Base-by-base conservation (phyloP, 495 filamentous ascomycete genomes). In the Geoglossum glabrum region DNA sequence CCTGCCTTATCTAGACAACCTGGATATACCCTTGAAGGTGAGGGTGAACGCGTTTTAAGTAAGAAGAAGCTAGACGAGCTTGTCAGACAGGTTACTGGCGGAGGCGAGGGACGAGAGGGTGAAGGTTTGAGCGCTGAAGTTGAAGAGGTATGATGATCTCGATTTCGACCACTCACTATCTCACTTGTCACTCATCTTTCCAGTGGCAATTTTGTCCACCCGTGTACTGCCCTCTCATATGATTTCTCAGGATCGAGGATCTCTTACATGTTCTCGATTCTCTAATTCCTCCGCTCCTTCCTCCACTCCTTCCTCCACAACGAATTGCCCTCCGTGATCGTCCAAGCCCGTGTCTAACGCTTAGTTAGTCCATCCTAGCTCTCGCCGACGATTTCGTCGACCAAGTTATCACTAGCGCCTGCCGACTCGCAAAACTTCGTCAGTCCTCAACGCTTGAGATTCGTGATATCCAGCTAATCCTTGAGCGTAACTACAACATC, bases 401-500 rank as follows among this genome's bases (percentile, higher is more conserved):
- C 67, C 82, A 85, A 64, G 85, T 97, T 56, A 77, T 95, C 30
- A 83, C 82, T 57, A 74, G 79, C 19, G 88, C 92, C 30, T 98
- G 92, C 71, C 84, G 84, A 61, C 81, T 94, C 55, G 87, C 92
- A 64, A 98, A 97, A 70, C 79, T 93, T 47, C 85, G 92, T 27
- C 83, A 84, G n/a, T 87, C 85, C 11, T 85, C 86, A 57, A 79
- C 81, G 0, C 82, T 98, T 8, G 92, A 98, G 62, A 83, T 95
- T 52, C 86, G 88, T 61, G 92, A 98, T 67, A 78, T 98, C 54
- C 92, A 96, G 71, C 82, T 96, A 33, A 82, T 95, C 26, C 82
- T 98, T 19, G 92, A 98, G 72, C 85, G 93, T 57, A 90, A 88
- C 67, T 96, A 93, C 79, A 96, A 97, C 70, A 97, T 97, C 72